Percentiles rank a stretch among this genome's conserved stretches.
Conservation (phyloP, 371 early-diverging fungal genomes). For the Sporodiniella umbellata region DNA sequence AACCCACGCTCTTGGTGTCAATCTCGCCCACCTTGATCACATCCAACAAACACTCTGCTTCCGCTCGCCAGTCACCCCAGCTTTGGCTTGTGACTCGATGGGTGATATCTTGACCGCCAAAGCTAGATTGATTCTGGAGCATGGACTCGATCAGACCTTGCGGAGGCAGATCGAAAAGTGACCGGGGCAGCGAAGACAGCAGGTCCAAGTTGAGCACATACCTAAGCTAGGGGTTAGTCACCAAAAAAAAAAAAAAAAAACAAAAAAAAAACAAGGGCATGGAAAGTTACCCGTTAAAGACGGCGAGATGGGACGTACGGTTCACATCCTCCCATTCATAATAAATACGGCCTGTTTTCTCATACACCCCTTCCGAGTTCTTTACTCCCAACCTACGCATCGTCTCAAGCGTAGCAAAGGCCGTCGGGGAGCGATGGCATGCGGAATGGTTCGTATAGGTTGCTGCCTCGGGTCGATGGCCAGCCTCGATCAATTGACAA, state of each 20-base stretch:
- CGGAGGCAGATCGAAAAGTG: slow-evolving; percentile 24
- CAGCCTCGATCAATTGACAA: slow-evolving; percentile 59
- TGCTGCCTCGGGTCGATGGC: slow-evolving; percentile 28
- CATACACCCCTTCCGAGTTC: slow-evolving; percentile 33
- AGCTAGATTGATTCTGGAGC: slow-evolving; percentile 11
- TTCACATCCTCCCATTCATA: slow-evolving; percentile 73
- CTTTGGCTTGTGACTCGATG: slow-evolving; percentile 27
- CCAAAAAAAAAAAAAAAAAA: neutral
- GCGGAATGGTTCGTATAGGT: slow-evolving; percentile 50
- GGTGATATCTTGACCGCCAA: slow-evolving; percentile 43
- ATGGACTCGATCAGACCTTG: slow-evolving; percentile 34
- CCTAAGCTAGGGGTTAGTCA: no score
- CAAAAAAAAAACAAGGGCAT: neutral
- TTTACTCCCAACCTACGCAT: slow-evolving; percentile 36
- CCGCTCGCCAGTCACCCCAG: slow-evolving; percentile 23
- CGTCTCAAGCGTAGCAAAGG: slow-evolving; percentile 31
- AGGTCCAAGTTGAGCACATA: slow-evolving; percentile 45
- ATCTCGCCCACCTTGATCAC: slow-evolving; percentile 73
- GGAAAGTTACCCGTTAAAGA: slow-evolving; percentile 69
- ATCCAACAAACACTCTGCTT: slow-evolving; percentile 61
- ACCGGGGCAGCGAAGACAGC: slow-evolving; percentile 29
- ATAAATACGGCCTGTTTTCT: slow-evolving; percentile 60
- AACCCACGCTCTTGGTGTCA: slow-evolving; percentile 68
- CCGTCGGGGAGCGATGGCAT: slow-evolving; percentile 59
- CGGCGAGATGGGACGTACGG: slow-evolving; percentile 49